Base-by-base conservation (phyloP, 805 yeast genomes). In the Ogataea zsoltii region DNA sequence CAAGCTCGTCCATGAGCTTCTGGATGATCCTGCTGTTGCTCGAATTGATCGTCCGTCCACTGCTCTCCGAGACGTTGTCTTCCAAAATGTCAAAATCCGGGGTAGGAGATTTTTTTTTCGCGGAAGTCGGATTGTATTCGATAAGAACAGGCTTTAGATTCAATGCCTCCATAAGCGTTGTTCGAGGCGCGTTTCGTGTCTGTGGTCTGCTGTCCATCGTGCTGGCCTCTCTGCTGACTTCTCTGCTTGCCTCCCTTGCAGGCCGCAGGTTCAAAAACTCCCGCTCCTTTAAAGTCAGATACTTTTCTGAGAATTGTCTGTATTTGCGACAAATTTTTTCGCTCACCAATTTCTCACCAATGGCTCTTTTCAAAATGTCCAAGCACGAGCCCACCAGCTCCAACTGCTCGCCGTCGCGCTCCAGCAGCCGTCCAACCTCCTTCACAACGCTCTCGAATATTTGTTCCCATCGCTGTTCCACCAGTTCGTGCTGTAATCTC, bases 391-490 rank as follows among this genome's bases (percentile, higher is more conserved):
- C 49, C 6, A 52, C 38, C 12, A 35, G 12, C 13, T 51, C 48
- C 31, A 45, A 9, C 17, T 37, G 31, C 33, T 41, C 34, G 26
- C 7, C 12, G 15, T 45, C 15, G 19, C 38, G 9, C 9, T 51
- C 48, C 23, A 63, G 53, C 25, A 63, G 47, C 32, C 49, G 62
- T 0, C 60, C 55, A 3, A 74, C 57, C 49, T 79, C 79, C 2
- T 66, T 59, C 35, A 78, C 66, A 42, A 82, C 57, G 46, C 69
- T 74, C 21, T 65, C 64, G 49, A 82, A 80, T 2, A 82, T 66
- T 18, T 72, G 72, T 50, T 69, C 64, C 88, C 88, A 83, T 56
- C 80, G 71, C 23, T 66, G 58, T 47, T 80, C 83, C 3, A 83
- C 69, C 23, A 76, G 52, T 33, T 76, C 79, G 3, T 46, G 49